A percentile compares a stretch with the other conserved stretches of the same genome.
These are phyloP conservation scores for Sherardia arvensis DNA, from an alignment of 257 asterid species.

Conservation along the genomic window DNA sequence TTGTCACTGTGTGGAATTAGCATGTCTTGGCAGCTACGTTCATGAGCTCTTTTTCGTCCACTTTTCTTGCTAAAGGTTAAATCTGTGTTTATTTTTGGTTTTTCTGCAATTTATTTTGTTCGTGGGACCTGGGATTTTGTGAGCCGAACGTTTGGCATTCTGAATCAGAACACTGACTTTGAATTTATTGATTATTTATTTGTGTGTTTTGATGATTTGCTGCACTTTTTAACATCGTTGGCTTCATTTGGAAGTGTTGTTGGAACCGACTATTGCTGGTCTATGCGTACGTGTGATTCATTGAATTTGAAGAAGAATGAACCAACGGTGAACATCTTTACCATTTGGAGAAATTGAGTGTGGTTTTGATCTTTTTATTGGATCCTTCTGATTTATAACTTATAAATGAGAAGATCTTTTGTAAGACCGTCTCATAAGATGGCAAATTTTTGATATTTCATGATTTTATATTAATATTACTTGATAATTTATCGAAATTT, in stretches of 20 bases:
- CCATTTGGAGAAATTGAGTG: neutral
- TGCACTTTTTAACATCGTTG: conserved; percentile 20
- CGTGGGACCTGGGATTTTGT: conserved; percentile 19
- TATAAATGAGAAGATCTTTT: too few species aligned
- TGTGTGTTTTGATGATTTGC: conserved; percentile 13
- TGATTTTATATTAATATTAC: too few species aligned
- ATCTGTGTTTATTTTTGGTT: neutral
- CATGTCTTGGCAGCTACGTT: neutral
- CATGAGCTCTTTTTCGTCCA: conserved; percentile 17
- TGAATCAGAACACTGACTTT: conserved; percentile 9
- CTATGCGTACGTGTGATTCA: neutral
- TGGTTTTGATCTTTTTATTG: too few species aligned
- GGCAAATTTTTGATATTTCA: too few species aligned
- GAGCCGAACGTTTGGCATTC: conserved; percentile 24
- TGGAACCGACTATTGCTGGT: neutral
- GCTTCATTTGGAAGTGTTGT: conserved; percentile 9
- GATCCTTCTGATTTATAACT: too few species aligned
- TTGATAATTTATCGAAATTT: too few species aligned
- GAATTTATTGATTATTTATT: too few species aligned
- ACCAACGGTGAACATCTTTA: neutral
- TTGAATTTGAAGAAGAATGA: neutral
- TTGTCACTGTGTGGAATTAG: conserved; percentile 18
- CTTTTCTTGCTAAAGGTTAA: conserved; percentile 25
- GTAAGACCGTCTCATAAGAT: too few species aligned
- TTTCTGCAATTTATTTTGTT: conserved; percentile 1